phyloP scores from a whole-genome alignment of 306 rosid species.

The Trifolium subterraneum region DNA sequence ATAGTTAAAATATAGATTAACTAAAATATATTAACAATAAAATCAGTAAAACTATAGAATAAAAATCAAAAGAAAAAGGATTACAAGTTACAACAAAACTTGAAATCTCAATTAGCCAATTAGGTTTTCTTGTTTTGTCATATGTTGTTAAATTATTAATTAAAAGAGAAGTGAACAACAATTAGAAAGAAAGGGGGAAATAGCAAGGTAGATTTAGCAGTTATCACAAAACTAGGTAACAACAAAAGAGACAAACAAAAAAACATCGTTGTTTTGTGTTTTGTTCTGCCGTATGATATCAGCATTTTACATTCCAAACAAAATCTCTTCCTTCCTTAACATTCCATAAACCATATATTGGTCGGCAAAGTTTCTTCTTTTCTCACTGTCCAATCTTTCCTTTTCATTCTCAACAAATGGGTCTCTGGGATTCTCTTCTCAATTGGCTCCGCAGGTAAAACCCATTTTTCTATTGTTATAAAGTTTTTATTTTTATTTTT shows the following conservation, averaged over 20 bases:
- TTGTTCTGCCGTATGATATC: not conserved
- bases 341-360: constrained; percentile 10
- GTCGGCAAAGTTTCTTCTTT: constrained; percentile 31
- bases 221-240: not conserved
- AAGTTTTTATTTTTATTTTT: not conserved
- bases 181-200: not conserved
- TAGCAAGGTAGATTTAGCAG: not conserved
- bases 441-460: constrained; percentile 93
- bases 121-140: no score
- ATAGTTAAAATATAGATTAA: no score
- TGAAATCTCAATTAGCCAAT: no score
- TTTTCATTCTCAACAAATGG: constrained; percentile 53
- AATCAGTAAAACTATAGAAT: no score
- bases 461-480: not conserved
- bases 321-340: constrained; percentile 4
- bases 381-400: not conserved
- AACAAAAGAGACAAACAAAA: not conserved
- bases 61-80: no score
- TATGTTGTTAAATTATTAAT: no score
- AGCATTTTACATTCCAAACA: constrained; percentile 30
- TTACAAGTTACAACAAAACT: no score
- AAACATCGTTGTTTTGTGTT: not conserved
- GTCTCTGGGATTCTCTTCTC: constrained; percentile 87
- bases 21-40: no score
- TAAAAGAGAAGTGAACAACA: no score